Conservation (phyloP, 768 basidiomycete genomes). For the Boletus coccyginus region DNA sequence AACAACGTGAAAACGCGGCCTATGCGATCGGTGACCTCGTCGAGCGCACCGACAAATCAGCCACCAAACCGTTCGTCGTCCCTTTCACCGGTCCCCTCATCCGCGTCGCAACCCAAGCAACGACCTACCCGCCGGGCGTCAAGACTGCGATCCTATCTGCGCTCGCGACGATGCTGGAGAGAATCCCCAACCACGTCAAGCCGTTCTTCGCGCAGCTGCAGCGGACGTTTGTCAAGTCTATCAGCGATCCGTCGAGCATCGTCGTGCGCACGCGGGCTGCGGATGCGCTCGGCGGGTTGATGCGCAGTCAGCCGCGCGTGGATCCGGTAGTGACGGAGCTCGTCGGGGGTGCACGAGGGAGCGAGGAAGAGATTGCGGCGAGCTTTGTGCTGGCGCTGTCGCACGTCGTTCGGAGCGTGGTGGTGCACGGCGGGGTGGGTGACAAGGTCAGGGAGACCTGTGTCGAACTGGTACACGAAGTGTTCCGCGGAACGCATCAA, state of each 20-base stretch:
- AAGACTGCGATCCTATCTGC: slow-evolving; percentile 63
- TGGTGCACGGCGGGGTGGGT: slow-evolving; percentile 47
- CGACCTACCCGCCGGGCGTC: too few species aligned
- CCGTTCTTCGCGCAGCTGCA: slow-evolving; percentile 85
- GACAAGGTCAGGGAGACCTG: slow-evolving; percentile 71
- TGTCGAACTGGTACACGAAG: slow-evolving; percentile 72
- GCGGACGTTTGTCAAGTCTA: slow-evolving; percentile 92
- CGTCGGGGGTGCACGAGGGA: slow-evolving; percentile 55
- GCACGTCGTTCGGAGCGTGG: too few species aligned
- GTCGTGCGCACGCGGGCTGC: slow-evolving; percentile 82
- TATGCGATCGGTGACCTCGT: too few species aligned
- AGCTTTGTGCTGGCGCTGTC: slow-evolving; percentile 50
- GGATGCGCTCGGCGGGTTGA: slow-evolving; percentile 43
- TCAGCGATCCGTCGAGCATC: slow-evolving; percentile 44
- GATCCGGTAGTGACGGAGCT: slow-evolving; percentile 70
- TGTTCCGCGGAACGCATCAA: slow-evolving; percentile 70
- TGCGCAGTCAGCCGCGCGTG: too few species aligned
- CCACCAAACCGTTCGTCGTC: too few species aligned
- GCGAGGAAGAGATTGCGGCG: slow-evolving; percentile 67
- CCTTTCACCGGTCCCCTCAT: too few species aligned
- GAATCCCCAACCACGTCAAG: slow-evolving; percentile 45
- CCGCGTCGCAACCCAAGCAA: too few species aligned
- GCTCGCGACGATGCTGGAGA: slow-evolving; percentile 78
- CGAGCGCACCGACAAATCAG: too few species aligned
- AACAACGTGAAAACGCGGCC: slow-evolving; percentile 64